A percentile compares a stretch with the other conserved stretches of the same genome.
These are phyloP conservation scores for Auriscalpium orientale DNA, from an alignment of 768 basidiomycete genomes.

Conservation along the genomic window DNA sequence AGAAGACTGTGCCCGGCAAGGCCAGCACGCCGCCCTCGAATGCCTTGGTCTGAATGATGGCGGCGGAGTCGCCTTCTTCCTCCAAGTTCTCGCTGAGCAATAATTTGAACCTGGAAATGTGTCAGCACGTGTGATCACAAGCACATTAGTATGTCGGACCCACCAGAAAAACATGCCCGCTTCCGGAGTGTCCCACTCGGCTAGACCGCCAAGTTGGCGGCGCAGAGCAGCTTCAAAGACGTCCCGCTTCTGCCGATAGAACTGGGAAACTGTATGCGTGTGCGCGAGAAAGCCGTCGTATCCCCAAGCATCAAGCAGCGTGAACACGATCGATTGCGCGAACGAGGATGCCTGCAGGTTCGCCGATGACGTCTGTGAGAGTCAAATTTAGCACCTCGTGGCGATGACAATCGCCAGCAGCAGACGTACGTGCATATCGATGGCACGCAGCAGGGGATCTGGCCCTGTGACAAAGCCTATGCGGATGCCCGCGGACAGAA, in stretches of 20 bases:
- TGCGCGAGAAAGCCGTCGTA: slow-evolving; percentile 68
- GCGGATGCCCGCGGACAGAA: slow-evolving; percentile 69
- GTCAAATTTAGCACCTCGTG: not conserved
- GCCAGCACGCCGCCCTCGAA: slow-evolving; percentile 81
- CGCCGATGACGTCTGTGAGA: slow-evolving; percentile 51
- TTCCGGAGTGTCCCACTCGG: slow-evolving; percentile 62
- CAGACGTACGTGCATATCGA: slow-evolving; percentile 59
- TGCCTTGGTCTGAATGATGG: slow-evolving; percentile 66
- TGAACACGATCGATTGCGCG: slow-evolving; percentile 52
- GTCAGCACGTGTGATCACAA: not conserved
- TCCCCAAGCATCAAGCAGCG: slow-evolving; percentile 65
- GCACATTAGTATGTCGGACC: slow-evolving; percentile 18
- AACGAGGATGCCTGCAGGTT: slow-evolving; percentile 63
- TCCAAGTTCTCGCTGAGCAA: slow-evolving; percentile 42
- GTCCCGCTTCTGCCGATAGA: slow-evolving; percentile 69
- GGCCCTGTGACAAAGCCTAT: slow-evolving; percentile 82
- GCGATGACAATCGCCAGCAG: not conserved
- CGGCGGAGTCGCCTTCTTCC: slow-evolving; percentile 36
- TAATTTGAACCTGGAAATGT: slow-evolving; percentile 56
- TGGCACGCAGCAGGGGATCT: slow-evolving; percentile 51
- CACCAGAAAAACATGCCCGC: slow-evolving; percentile 90
- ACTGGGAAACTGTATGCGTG: slow-evolving; percentile 56
- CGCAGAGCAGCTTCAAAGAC: slow-evolving; percentile 71
- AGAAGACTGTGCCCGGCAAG: slow-evolving; percentile 78
- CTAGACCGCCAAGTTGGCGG: slow-evolving; percentile 70